These are phyloP conservation scores for Stenocarpella maydis DNA, from an alignment of 2,329 filamentous ascomycete species.

Conservation along the genomic window DNA sequence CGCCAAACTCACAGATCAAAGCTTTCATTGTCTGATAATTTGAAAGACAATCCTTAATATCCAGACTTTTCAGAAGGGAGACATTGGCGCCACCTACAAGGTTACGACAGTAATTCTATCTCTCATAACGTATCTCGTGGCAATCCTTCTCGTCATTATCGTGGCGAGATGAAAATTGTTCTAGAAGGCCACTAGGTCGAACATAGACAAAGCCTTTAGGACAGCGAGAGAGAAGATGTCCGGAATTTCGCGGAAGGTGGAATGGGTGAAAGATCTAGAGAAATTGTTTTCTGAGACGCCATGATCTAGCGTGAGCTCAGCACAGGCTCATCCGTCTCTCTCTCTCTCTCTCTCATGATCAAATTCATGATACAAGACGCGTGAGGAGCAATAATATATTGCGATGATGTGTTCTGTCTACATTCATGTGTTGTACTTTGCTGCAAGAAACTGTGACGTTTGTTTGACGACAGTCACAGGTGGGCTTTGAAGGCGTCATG, in stretches of 20 bases:
- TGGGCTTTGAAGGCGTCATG: not conserved
- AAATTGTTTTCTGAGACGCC: too few species aligned
- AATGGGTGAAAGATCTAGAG: not conserved
- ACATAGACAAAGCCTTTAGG: not conserved
- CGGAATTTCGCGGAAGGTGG: not conserved
- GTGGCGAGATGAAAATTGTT: not conserved
- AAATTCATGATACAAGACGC: too few species aligned
- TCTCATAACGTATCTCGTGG: not conserved
- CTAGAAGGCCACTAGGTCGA: too few species aligned
- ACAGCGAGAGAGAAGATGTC: not conserved
- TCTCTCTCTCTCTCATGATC: too few species aligned
- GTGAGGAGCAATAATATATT: too few species aligned
- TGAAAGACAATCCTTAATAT: not conserved
- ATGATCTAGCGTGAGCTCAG: not conserved
- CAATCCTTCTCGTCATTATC: not conserved
- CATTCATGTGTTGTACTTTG: not conserved
- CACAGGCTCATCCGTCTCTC: too few species aligned
- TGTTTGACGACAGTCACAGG: too few species aligned
- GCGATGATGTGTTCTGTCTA: not conserved
- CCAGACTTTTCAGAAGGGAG: not conserved
- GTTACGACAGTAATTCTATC: not conserved
- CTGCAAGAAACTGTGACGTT: not conserved
- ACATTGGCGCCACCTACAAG: not conserved
- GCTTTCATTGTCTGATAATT: not conserved
- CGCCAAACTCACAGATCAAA: not conserved